Evolutionary conservation across 345 rosid genomes (phyloP).

Genomic region (Moricandia moricandioides): DNA sequence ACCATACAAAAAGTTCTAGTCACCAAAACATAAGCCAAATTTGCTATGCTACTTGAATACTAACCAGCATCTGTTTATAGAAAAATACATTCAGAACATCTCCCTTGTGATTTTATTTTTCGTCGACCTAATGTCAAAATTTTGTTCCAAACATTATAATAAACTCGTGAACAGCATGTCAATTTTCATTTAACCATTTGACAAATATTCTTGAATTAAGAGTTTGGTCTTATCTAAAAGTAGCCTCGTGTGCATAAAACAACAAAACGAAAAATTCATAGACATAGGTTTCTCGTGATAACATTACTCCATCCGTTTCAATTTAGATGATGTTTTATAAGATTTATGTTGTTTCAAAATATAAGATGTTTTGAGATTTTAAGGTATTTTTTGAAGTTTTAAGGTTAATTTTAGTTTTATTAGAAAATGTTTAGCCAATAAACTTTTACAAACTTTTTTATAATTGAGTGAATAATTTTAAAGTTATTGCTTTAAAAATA

Average conservation of each 20-base stretch:
- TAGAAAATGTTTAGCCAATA: no score
- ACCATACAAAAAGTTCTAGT: background rate
- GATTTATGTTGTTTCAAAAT: no score
- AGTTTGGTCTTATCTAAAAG: conserved; percentile 30
- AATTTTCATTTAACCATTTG: conserved; percentile 16
- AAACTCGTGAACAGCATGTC: conserved; percentile 7
- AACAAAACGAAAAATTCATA: background rate
- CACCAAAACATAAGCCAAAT: background rate
- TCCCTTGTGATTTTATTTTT: background rate
- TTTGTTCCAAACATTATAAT: background rate
- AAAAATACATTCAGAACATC: background rate
- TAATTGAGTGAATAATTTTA: no score
- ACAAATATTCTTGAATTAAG: conserved; percentile 3
- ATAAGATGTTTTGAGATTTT: no score
- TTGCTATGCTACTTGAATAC: background rate
- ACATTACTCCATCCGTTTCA: no score
- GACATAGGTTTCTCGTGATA: conserved; percentile 19
- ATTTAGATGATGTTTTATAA: no score
- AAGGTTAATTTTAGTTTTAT: no score
- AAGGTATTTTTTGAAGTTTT: no score
- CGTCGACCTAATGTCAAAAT: background rate
- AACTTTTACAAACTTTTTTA: no score
- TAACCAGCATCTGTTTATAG: background rate
- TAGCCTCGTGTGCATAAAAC: conserved; percentile 26
- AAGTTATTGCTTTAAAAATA: no score